Percentiles rank a stretch among this genome's conserved stretches.
phyloP scores from a whole-genome alignment of 495 filamentous ascomycete genomes.

The Aspergillus baeticus region DNA sequence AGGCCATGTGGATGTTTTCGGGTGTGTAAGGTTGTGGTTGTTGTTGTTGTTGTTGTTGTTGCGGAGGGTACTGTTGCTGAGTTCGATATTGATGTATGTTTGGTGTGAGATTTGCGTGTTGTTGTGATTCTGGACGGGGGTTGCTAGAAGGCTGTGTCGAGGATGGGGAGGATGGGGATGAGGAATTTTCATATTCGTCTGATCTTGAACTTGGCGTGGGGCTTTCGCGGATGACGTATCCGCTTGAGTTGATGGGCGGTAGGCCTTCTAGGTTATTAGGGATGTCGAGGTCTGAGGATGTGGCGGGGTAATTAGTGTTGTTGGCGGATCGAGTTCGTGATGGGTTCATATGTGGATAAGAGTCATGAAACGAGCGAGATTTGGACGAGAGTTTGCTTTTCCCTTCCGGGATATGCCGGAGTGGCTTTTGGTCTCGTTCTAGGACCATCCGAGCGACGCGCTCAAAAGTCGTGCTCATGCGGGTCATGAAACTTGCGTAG shows the following conservation, averaged over 20 bases:
- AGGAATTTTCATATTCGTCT: background rate
- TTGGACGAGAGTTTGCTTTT: slow-evolving; percentile 1
- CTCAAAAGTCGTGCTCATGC: slow-evolving; percentile 86
- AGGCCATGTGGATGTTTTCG: slow-evolving; percentile 21
- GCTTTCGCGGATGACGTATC: slow-evolving; percentile 41
- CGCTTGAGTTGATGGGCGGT: slow-evolving; percentile 37
- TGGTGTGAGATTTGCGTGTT: slow-evolving; percentile 6
- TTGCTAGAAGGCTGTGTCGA: background rate
- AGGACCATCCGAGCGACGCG: slow-evolving; percentile 83
- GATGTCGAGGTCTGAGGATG: slow-evolving; percentile 21
- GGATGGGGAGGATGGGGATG: background rate
- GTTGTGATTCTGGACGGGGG: slow-evolving; percentile 6
- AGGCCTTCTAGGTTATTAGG: slow-evolving; percentile 36
- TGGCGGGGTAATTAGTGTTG: background rate
- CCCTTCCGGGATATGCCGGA: slow-evolving; percentile 1
- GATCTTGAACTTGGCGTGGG: slow-evolving; percentile 7
- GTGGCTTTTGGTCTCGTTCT: slow-evolving; percentile 81
- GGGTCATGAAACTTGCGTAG: slow-evolving; percentile 84
- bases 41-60: slow-evolving; percentile 6
- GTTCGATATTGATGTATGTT: slow-evolving; percentile 7
- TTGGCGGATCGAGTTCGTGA: background rate
- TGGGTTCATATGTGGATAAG: slow-evolving; percentile 4
- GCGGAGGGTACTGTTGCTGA: slow-evolving; percentile 4
- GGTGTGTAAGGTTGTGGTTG: slow-evolving; percentile 8
- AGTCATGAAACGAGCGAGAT: slow-evolving; percentile 7